Percentiles rank a stretch among this genome's conserved stretches.
phyloP scores from a whole-genome alignment of 345 rosid species.

The Brassica juncea region DNA sequence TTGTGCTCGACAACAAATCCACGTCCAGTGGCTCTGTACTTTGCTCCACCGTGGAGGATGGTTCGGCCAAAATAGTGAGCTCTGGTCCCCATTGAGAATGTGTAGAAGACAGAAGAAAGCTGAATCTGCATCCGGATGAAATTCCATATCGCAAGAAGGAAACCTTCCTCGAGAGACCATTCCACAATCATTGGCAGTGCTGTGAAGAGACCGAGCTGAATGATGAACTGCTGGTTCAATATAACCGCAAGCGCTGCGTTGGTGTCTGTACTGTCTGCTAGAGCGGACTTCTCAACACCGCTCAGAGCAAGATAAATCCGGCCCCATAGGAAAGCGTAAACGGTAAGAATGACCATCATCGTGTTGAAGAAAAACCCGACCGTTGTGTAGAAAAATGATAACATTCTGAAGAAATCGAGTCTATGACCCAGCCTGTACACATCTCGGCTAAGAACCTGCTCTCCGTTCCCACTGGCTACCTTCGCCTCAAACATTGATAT shows the following conservation, averaged over 20 bases:
- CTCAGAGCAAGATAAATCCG: constrained; percentile 87
- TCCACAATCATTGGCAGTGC: constrained; percentile 89
- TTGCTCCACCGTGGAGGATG: constrained; percentile 93
- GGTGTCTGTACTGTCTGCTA: constrained; percentile 43
- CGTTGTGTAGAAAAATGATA: constrained; percentile 73
- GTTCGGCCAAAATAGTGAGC: constrained; percentile 88
- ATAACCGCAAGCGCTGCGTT: constrained; percentile 65
- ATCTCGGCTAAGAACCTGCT: constrained; percentile 89
- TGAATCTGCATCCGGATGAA: constrained; percentile 83
- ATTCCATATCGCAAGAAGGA: constrained; percentile 81
- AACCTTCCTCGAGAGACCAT: constrained; percentile 84
- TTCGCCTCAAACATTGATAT: constrained; percentile 87
- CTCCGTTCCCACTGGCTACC: constrained; percentile 93
- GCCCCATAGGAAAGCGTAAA: constrained; percentile 79
- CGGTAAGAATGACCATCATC: constrained; percentile 67
- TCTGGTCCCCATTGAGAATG: constrained; percentile 87
- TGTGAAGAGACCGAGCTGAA: constrained; percentile 82
- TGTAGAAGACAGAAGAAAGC: constrained; percentile 75
- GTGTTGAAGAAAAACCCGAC: constrained; percentile 80
- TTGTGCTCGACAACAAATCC: constrained; percentile 90
- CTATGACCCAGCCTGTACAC: constrained; percentile 87
- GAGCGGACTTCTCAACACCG: constrained; percentile 62
- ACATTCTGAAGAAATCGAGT: constrained; percentile 85
- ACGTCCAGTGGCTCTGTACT: constrained; percentile 90
- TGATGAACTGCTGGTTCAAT: constrained; percentile 81